phyloP scores from a whole-genome alignment of 176 grass and related monocot species.

The Stipa capillata region DNA sequence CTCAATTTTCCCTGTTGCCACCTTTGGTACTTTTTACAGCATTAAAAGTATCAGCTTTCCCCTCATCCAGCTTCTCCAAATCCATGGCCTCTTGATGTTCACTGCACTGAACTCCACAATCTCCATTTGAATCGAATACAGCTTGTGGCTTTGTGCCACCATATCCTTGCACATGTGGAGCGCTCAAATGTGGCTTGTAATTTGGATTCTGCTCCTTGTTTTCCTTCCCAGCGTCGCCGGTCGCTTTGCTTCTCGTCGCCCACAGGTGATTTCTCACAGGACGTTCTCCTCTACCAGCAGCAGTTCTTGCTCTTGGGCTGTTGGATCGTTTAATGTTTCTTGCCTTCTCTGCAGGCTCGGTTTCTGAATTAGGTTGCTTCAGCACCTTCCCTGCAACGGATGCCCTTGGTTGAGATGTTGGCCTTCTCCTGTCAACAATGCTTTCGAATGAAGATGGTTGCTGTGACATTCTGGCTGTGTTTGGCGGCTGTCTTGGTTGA shows the following conservation, averaged over 20 bases:
- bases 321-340: constrained; percentile 16
- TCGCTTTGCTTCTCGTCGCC: constrained; percentile 28
- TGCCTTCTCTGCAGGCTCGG: constrained; percentile 26
- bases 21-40: neutral
- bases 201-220: constrained; percentile 42
- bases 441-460: constrained; percentile 13
- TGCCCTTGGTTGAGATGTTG: constrained; percentile 38
- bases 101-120: neutral
- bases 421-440: constrained; percentile 34
- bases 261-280: constrained; percentile 25
- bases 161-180: neutral
- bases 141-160: neutral
- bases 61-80: neutral
- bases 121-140: neutral
- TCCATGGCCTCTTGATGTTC: constrained; percentile 5
- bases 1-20: neutral
- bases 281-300: constrained; percentile 16
- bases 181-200: neutral
- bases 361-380: constrained; percentile 34
- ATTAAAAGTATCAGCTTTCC: neutral
- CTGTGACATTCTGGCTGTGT: constrained; percentile 17
- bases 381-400: constrained; percentile 28
- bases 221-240: constrained; percentile 37
- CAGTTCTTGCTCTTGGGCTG: constrained; percentile 11
- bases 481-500: constrained; percentile 39